Evolutionary conservation across 2,329 filamentous ascomycete genomes (phyloP).

Genomic region (Clonostachys sp.): DNA sequence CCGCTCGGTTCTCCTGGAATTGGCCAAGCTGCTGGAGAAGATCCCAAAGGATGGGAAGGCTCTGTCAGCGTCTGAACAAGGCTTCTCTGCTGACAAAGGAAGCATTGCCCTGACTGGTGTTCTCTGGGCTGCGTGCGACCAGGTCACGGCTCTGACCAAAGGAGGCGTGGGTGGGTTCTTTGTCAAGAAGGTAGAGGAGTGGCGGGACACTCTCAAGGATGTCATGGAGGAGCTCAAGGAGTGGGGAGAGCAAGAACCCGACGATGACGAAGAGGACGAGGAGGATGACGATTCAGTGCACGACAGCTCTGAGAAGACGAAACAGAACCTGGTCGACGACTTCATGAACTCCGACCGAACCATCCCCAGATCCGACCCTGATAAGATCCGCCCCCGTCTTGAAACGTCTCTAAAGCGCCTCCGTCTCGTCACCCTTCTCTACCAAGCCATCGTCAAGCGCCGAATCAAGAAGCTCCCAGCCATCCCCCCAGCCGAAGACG

Average conservation of each 20-base stretch:
- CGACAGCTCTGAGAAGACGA: conserved; percentile 25
- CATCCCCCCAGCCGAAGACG: conserved; percentile 26
- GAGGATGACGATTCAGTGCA: conserved; percentile 32
- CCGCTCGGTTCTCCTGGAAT: conserved; percentile 56
- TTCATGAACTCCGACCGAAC: conserved; percentile 58
- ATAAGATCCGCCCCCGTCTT: conserved; percentile 60
- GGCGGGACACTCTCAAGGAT: conserved; percentile 72
- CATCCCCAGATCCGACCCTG: conserved; percentile 60
- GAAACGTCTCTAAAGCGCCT: conserved; percentile 60
- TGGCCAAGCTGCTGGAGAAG: conserved; percentile 53
- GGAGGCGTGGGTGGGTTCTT: conserved; percentile 68
- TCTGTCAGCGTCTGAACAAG: conserved; percentile 20
- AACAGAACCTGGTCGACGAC: conserved; percentile 61
- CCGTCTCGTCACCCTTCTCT: conserved; percentile 64
- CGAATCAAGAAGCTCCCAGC: conserved; percentile 56
- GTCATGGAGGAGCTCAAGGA: conserved; percentile 82
- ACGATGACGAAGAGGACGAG: conserved; percentile 47
- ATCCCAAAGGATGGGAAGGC: conserved; percentile 56
- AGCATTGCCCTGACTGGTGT: conserved; percentile 67
- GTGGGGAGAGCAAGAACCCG: conserved; percentile 72
- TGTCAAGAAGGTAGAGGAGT: conserved; percentile 67
- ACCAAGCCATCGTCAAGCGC: conserved; percentile 65
- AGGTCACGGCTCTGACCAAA: conserved; percentile 56
- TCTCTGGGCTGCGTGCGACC: conserved; percentile 81
- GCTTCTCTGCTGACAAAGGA: conserved; percentile 38